Percentiles rank a stretch among this genome's conserved stretches.
phyloP scores from a whole-genome alignment of 1,284 basidiomycete species.

The Cryptococcus hybrid region DNA sequence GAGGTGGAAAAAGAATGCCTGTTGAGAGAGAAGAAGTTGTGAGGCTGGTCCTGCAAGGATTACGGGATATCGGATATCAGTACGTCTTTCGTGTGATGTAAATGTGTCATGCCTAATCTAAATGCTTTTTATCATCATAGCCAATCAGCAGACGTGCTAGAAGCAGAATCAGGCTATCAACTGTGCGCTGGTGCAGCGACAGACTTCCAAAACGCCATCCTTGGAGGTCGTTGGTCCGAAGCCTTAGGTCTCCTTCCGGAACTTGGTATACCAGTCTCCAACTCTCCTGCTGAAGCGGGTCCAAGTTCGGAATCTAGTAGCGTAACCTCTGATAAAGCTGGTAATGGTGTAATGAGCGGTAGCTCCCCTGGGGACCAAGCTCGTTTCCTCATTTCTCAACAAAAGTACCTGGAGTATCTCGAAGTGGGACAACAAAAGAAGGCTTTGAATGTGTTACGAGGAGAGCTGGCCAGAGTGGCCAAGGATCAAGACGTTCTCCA shows the following conservation, averaged over 20 bases:
- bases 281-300: conserved; percentile 1
- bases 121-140: conserved; percentile 52
- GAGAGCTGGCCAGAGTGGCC: conserved; percentile 78
- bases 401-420: conserved; percentile 95
- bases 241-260: conserved; percentile 70
- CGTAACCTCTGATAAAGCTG: conserved; percentile 25
- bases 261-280: conserved; percentile 57
- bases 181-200: conserved; percentile 77
- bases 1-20: conserved; percentile 38
- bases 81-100: conserved; percentile 54
- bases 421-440: conserved; percentile 76
- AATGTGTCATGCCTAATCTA: background rate
- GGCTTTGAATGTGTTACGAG: conserved; percentile 80
- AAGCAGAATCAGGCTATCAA: conserved; percentile 87
- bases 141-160: conserved; percentile 80
- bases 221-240: conserved; percentile 79
- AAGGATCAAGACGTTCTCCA: conserved; percentile 76
- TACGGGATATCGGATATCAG: conserved; percentile 91
- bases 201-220: conserved; percentile 76
- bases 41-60: conserved; percentile 81
- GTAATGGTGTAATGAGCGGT: conserved; percentile 14
- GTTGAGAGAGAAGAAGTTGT: conserved; percentile 89
- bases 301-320: conserved; percentile 25
- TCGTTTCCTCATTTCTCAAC: conserved; percentile 82
- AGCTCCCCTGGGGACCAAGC: conserved; percentile 59